A percentile compares a stretch with the other conserved stretches of the same genome.
These are phyloP conservation scores for Oryza brachyantha DNA, from an alignment of 176 grass and related monocot species.

Conservation along the genomic window DNA sequence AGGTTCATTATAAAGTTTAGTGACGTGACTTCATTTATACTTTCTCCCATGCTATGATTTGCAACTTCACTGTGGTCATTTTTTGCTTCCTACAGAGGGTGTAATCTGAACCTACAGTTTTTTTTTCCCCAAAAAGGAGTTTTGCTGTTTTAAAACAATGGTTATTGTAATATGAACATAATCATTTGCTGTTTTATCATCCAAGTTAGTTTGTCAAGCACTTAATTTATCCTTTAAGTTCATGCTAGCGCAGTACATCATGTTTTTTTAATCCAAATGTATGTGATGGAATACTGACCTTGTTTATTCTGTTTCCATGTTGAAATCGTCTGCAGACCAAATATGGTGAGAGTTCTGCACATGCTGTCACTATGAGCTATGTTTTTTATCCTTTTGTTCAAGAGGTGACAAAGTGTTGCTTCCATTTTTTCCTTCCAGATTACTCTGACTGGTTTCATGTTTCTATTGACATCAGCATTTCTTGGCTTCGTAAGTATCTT, in stretches of 20 bases:
- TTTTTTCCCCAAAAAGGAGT: neutral
- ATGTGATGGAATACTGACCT: conserved; percentile 17
- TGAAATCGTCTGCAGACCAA: conserved; percentile 60
- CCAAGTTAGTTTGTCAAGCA: neutral
- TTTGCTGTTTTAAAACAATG: neutral
- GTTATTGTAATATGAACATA: neutral
- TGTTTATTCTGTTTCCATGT: conserved; percentile 6
- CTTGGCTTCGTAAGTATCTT: conserved; percentile 90
- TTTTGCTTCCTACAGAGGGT: neutral
- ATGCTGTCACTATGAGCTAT: neutral
- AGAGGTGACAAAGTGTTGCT: neutral
- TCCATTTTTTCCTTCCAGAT: conserved; percentile 48
- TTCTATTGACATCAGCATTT: conserved; percentile 70
- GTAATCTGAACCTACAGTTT: neutral
- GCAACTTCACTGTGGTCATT: neutral
- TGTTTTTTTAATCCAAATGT: conserved; percentile 5
- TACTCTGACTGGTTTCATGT: conserved; percentile 88
- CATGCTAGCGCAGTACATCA: neutral
- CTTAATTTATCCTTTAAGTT: neutral
- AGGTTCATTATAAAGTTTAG: neutral
- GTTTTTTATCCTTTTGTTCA: conserved; percentile 33
- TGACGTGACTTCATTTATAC: neutral
- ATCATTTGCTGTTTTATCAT: neutral
- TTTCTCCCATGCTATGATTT: neutral
- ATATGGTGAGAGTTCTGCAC: conserved; percentile 62